A percentile compares a stretch with the other conserved stretches of the same genome.
These are phyloP conservation scores for Hysterangium stoloniferum DNA, from an alignment of 768 basidiomycete genomes.

Conservation along the genomic window DNA sequence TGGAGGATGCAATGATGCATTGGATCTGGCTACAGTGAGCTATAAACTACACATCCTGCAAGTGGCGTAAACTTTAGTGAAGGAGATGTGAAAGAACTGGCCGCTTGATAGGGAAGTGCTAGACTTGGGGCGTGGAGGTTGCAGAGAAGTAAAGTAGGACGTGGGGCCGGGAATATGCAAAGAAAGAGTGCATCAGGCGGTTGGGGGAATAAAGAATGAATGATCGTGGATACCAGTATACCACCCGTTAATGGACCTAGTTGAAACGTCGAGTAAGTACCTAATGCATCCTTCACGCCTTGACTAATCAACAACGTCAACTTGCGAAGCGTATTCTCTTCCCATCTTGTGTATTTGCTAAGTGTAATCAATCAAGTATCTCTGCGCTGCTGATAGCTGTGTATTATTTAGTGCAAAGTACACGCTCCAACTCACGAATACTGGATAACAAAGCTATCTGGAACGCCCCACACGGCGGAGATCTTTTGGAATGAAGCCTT, in stretches of 20 bases:
- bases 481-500: too few relatives aligned
- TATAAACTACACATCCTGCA: constrained; percentile 72
- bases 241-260: constrained; percentile 29
- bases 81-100: constrained; percentile 58
- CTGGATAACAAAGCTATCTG: too few relatives aligned
- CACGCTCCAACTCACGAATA: too few relatives aligned
- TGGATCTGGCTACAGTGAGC: constrained; percentile 48
- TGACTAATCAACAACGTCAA: constrained; percentile 62
- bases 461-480: too few relatives aligned
- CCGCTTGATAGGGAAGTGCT: constrained; percentile 38
- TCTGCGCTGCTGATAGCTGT: too few relatives aligned
- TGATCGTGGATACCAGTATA: constrained; percentile 15
- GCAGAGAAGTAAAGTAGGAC: constrained; percentile 49
- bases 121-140: constrained; percentile 13
- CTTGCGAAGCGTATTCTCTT: constrained; percentile 66
- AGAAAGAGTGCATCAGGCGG: constrained; percentile 60
- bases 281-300: constrained; percentile 54
- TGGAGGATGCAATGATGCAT: too few relatives aligned
- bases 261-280: constrained; percentile 79
- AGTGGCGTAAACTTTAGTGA: constrained; percentile 68
- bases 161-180: constrained; percentile 55
- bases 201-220: constrained; percentile 40
- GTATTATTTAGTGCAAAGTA: too few relatives aligned
- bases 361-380: constrained; percentile 55
- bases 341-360: constrained; percentile 66